A percentile compares a stretch with the other conserved stretches of the same genome.
Evolutionary conservation across 805 yeast species (phyloP).

Genomic region (Candida pseudoglaebosa): DNA sequence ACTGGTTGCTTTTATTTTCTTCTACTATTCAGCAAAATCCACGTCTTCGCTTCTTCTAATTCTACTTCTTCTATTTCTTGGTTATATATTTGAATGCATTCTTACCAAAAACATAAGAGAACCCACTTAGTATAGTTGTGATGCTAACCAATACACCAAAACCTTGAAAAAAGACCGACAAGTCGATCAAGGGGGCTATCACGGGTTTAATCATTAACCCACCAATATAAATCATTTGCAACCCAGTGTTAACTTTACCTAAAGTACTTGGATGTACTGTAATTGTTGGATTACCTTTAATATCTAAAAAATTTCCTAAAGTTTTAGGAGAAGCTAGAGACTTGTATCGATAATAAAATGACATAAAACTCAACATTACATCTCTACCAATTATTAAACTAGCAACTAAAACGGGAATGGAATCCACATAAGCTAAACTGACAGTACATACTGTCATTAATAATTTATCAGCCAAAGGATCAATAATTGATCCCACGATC

Average conservation of each 20-base stretch:
- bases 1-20: no score
- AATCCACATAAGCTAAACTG: constrained; percentile 62
- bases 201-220: constrained; percentile 35
- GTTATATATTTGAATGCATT: constrained; percentile 64
- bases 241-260: constrained; percentile 83
- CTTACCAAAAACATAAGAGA: constrained; percentile 67
- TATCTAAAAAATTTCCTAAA: constrained; percentile 67
- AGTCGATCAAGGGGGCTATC: constrained; percentile 18
- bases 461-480: constrained; percentile 92
- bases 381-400: constrained; percentile 81
- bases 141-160: constrained; percentile 30
- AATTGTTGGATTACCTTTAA: constrained; percentile 67
- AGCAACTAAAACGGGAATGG: constrained; percentile 67
- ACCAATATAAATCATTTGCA: constrained; percentile 88
- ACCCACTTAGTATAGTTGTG: constrained; percentile 77
- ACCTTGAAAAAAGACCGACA: constrained; percentile 16
- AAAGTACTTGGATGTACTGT: constrained; percentile 84
- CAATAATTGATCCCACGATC: constrained; percentile 84
- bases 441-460: constrained; percentile 84
- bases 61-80: constrained; percentile 5
- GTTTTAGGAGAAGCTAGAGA: constrained; percentile 78
- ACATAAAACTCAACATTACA: constrained; percentile 63
- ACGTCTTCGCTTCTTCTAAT: constrained; percentile 6
- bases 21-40: no score
- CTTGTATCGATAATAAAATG: constrained; percentile 65